phyloP scores from a whole-genome alignment of 352 stramenopile genomes.

The Phytophthora pluvialis region DNA sequence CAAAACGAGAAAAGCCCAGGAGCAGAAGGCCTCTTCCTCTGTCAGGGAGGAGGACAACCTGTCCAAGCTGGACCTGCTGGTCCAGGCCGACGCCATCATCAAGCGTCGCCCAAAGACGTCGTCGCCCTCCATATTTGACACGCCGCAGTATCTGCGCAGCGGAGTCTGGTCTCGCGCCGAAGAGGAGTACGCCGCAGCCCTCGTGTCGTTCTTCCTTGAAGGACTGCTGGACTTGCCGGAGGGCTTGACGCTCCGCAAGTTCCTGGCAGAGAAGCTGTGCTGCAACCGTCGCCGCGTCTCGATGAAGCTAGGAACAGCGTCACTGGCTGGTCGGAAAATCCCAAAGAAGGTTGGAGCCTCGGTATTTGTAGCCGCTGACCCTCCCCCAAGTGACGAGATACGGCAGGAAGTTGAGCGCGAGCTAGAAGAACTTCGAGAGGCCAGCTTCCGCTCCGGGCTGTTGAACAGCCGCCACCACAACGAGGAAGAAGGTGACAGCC shows the following conservation, averaged over 20 bases:
- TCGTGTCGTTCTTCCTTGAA: slow-evolving; percentile 74
- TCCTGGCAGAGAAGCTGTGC: slow-evolving; percentile 66
- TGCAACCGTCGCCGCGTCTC: slow-evolving; percentile 72
- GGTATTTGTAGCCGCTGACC: slow-evolving; percentile 56
- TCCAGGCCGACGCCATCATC: slow-evolving; percentile 78
- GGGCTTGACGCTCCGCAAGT: slow-evolving; percentile 73
- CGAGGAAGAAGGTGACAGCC: slow-evolving; percentile 8
- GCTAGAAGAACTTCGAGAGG: slow-evolving; percentile 43
- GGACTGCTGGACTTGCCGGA: slow-evolving; percentile 56
- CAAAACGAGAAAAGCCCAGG: slow-evolving; percentile 7
- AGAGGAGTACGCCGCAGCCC: slow-evolving; percentile 65
- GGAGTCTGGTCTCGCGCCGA: slow-evolving; percentile 69
- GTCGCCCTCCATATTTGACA: slow-evolving; percentile 18
- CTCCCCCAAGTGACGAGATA: slow-evolving; percentile 39
- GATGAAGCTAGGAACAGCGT: slow-evolving; percentile 78
- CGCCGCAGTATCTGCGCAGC: slow-evolving; percentile 48
- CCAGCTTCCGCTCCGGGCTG: slow-evolving; percentile 40
- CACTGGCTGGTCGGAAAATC: slow-evolving; percentile 64
- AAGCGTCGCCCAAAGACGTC: slow-evolving; percentile 30
- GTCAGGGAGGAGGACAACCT: slow-evolving; percentile 37
- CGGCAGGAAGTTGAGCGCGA: slow-evolving; percentile 40
- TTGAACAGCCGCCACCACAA: slow-evolving; percentile 17
- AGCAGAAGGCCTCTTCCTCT: slow-evolving; percentile 9
- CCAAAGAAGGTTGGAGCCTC: slow-evolving; percentile 71
- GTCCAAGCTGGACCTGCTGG: slow-evolving; percentile 67